Conservation (phyloP, 371 early-diverging fungal genomes). For the Lichtheimia ramosa region DNA sequence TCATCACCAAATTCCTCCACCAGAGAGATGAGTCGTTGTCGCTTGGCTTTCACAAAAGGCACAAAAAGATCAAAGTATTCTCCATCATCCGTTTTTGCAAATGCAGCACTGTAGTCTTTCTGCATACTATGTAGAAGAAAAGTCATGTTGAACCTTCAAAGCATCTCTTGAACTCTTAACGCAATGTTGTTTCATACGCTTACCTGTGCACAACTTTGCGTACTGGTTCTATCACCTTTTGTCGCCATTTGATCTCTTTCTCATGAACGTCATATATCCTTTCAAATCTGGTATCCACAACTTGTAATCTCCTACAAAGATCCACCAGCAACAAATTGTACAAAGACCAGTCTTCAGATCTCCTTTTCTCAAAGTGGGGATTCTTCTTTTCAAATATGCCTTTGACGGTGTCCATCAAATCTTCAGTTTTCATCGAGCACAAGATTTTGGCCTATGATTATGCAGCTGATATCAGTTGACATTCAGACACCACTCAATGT, state of each 20-base stretch:
- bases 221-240: not conserved
- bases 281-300: not conserved
- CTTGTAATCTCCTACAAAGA: not conserved
- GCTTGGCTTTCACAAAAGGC: slow-evolving; percentile 2
- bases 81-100: not conserved
- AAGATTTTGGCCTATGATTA: not conserved
- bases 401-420: not conserved
- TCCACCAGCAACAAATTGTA: not conserved
- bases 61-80: not conserved
- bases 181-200: not conserved
- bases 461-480: not conserved
- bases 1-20: not conserved
- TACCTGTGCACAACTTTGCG: not conserved
- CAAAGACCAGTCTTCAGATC: not conserved
- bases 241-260: not conserved
- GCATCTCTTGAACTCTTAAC: too few species aligned
- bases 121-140: not conserved
- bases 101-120: not conserved
- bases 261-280: not conserved
- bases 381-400: not conserved
- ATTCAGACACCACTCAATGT: not conserved
- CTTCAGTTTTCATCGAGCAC: not conserved
- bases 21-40: not conserved
- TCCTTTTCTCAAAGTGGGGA: not conserved
- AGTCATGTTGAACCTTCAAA: not conserved